Evolutionary conservation across 306 rosid species (phyloP), one percentile per base, ranked within the genome.

Genomic region (Prunus mongolica): DNA sequence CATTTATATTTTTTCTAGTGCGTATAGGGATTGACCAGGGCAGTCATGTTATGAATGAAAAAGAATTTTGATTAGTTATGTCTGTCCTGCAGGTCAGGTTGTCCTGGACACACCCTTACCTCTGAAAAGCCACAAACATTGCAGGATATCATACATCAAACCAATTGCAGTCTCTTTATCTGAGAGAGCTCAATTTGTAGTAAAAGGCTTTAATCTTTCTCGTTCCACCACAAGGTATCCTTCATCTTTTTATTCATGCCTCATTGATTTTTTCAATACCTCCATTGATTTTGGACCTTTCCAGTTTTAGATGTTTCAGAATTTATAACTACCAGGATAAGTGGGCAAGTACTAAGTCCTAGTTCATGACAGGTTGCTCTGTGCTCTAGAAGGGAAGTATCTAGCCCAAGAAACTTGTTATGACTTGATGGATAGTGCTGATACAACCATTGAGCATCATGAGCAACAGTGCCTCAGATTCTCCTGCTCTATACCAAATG

Each of bases 301-400:
- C 24, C 41, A 27, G 51, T 22, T 3, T 38, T 24, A 14, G 32
- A 34, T 34, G 66, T 55, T 50, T 71, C 64, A 38, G 76, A 41
- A 13, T 72, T 41, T 58, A 18, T 60, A 18, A 34, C 57, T 46
- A 61, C 28, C 8, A 16, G 68, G 20, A 46, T 50, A 65, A 18
- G 5, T 12, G 38, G 60, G 62, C 2, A 45, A 60, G 52, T 62
- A 46, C 47, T 27, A 62, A 79, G 24, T 62, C 62, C 34, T 18
- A 72, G 60, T 56, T 58, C 80, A 81, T 76, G 41, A n/a, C 89
- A 95, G 98, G 97, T 79, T 95, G 80, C 93, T 85, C 18, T 92
- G 96, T 68, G 91, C 93, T 4, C 86, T 89, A 71, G 98, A 92
- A 84, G 98, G 98, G 79, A 86, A 88, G 76, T 92, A 92, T 90